Conservation (phyloP, 805 yeast species). For the Wickerhamomyces ciferrii region DNA sequence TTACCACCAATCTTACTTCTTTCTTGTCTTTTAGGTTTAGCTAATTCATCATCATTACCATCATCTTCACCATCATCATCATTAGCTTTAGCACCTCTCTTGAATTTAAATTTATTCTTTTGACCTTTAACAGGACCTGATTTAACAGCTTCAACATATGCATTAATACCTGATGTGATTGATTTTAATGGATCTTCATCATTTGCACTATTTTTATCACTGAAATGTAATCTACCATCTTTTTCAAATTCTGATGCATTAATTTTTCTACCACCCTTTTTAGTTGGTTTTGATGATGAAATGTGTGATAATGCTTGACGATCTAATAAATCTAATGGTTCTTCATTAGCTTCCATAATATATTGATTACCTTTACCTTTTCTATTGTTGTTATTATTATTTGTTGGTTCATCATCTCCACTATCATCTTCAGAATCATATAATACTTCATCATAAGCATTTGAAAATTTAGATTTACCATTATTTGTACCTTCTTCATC, state of each 20-base stretch:
- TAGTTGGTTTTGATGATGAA: constrained; percentile 76
- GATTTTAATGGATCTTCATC: constrained; percentile 44
- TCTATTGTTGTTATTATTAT: constrained; percentile 21
- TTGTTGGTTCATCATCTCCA: constrained; percentile 38
- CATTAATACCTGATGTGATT: constrained; percentile 66
- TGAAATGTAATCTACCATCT: constrained; percentile 67
- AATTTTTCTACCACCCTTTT: constrained; percentile 38
- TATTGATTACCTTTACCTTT: constrained; percentile 51
- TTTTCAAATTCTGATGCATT: constrained; percentile 30
- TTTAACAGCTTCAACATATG: constrained; percentile 89
- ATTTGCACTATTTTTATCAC: constrained; percentile 31
- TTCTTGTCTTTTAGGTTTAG: constrained; percentile 10
- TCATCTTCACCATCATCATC: constrained; percentile 52
- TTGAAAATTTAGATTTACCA: constrained; percentile 51
- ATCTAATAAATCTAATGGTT: constrained; percentile 88
- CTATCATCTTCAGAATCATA: constrained; percentile 67
- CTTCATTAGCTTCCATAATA: constrained; percentile 68
- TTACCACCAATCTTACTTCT: constrained; percentile 5
- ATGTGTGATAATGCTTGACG: constrained; percentile 80
- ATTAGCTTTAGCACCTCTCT: constrained; percentile 50
- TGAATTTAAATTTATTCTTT: constrained; percentile 83
- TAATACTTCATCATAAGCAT: constrained; percentile 90
- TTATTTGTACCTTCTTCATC: constrained; percentile 22
- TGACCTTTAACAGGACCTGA: constrained; percentile 94
- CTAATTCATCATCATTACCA: constrained; percentile 33